Evolutionary conservation across 306 rosid genomes (phyloP), one percentile per base, ranked within the genome.

Genomic region (Mimosa pudica): DNA sequence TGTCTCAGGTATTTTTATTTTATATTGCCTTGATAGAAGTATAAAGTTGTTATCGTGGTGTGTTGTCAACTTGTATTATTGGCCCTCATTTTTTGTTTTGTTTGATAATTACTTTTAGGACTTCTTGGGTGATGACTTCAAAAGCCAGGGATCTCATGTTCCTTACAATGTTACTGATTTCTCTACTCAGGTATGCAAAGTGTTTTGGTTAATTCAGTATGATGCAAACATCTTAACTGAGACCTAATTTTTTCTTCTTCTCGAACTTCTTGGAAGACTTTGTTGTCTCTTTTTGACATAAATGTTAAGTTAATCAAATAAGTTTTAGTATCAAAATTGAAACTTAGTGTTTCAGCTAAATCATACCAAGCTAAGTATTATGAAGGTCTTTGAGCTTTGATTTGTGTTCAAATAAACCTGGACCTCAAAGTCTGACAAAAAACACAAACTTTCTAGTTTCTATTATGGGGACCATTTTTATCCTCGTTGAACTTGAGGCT

Each of bases 81-180:
- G 60, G 73, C 7, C 2, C 61, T 69, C n/a, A 82, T 75, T 84
- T 35, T 77, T 66, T 68, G 68, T 62, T 74, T 35, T 79, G 48
- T 79, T 79, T 79, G 57, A 38, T 73, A 61, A 54, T 73, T 77
- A 10, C 48, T 46, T 52, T 63, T 86, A 96, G 99, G 99, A 96
- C 76, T 96, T 90, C 85, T 90, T 96, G 93, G 98, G 98, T 73
- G 99, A 96, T 82, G 99, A 96, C 86, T 96, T 93, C 83, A 96
- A 96, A 85, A 96, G 99, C 86, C 99, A 96, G 87, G 99, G 99
- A 74, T 96, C 99, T 64, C 98, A 93, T 70, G 98, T 96, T 85
- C 97, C 99, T 54, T 96, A 96, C 70, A 96, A 96, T 84, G 97
- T 93, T 74, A 65, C 92, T 24, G 99, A 96, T 81, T 93, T 93